Evolutionary conservation across 495 filamentous ascomycete species (phyloP).

Genomic region (Penicillium psychrofluorescens): DNA sequence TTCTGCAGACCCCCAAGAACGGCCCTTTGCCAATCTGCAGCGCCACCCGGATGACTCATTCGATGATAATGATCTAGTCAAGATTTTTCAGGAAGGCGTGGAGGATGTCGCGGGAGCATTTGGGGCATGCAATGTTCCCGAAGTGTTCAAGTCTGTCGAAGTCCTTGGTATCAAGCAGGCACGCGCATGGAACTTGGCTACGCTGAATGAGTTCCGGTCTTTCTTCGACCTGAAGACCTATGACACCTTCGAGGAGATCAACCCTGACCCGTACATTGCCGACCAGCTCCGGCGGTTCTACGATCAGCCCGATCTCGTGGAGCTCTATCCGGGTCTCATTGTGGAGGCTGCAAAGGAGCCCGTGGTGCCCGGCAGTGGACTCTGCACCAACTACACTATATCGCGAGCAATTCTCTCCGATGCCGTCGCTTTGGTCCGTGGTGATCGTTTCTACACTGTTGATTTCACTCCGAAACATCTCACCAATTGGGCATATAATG

Average conservation of each 20-base stretch:
- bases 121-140: conserved; percentile 53
- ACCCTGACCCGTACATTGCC: conserved; percentile 49
- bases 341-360: conserved; percentile 46
- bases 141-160: conserved; percentile 48
- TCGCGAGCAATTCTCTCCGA: conserved; percentile 47
- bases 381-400: conserved; percentile 52
- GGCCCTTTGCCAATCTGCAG: conserved; percentile 51
- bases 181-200: conserved; percentile 53
- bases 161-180: conserved; percentile 56
- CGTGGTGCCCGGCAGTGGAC: conserved; percentile 47
- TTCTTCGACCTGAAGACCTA: conserved; percentile 52
- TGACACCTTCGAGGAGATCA: conserved; percentile 56
- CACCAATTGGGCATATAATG: conserved; percentile 73
- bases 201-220: conserved; percentile 58
- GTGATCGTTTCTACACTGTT: conserved; percentile 46
- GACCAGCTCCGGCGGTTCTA: conserved; percentile 47
- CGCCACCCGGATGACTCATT: conserved; percentile 50
- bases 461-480: conserved; percentile 68
- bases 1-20: conserved; percentile 41
- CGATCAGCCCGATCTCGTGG: conserved; percentile 54
- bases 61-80: conserved; percentile 55
- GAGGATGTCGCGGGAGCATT: conserved; percentile 55
- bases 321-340: conserved; percentile 57
- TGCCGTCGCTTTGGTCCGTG: conserved; percentile 46
- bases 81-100: conserved; percentile 49